A percentile compares a stretch with the other conserved stretches of the same genome.
Evolutionary conservation across 257 asterid species (phyloP).

Genomic region (Solanum habrochaites): DNA sequence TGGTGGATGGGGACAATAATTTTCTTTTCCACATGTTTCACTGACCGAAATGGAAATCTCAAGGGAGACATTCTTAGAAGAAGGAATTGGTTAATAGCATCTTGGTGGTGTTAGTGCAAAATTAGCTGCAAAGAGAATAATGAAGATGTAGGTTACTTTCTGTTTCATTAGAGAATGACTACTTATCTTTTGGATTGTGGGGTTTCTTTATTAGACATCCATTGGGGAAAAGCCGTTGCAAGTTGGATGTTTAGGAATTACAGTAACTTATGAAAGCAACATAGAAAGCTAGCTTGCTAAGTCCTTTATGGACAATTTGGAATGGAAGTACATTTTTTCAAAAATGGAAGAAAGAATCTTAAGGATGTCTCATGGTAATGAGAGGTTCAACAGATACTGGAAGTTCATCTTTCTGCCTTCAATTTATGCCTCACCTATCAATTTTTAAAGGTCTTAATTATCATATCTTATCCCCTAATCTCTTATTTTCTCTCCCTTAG

Average conservation of each 20-base stretch:
- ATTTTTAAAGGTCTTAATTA: neutral
- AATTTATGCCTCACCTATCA: neutral
- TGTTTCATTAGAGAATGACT: neutral
- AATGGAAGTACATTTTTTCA: neutral
- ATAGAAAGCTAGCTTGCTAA: neutral
- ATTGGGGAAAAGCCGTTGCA: neutral
- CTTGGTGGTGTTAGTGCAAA: neutral
- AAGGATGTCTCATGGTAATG: neutral
- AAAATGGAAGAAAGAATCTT: neutral
- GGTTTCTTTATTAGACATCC: neutral
- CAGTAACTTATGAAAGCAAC: neutral
- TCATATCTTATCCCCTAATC: neutral
- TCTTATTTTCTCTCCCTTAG: neutral
- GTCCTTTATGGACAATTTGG: neutral
- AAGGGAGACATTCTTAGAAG: neutral
- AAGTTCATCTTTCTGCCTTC: neutral
- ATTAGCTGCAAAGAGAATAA: neutral
- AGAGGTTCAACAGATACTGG: neutral
- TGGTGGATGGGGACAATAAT: neutral
- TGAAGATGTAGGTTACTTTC: neutral
- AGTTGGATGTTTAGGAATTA: neutral
- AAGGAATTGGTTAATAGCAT: neutral
- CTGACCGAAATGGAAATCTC: neutral
- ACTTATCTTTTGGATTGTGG: neutral
- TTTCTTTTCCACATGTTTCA: neutral